Base-by-base conservation (phyloP, 2,329 filamentous ascomycete species). In the Pseudogymnoascus sp. region DNA sequence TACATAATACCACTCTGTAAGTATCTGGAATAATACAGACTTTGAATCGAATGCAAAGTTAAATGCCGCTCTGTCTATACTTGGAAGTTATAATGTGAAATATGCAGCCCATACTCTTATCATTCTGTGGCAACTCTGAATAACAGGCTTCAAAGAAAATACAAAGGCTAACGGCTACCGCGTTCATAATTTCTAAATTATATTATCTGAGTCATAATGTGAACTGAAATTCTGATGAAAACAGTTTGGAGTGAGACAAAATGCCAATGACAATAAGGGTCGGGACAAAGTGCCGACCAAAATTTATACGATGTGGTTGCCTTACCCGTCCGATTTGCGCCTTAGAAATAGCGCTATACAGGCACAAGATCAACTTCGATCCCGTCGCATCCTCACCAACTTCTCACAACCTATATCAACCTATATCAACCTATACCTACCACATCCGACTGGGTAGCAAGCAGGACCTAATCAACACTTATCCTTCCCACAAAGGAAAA, bases 1-100 rank as follows among this genome's bases (percentile, higher is more conserved):
- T 53, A 53, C 46, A 17, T 53, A 53, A 53, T 53, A 53, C 46
- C 46, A 53, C 46, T 53, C 46, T 53, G 46, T 53, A 53, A 53
- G 31, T 53, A 53, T 53, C 26, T 53, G 46, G 46, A 53, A 53
- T 53, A 53, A 53, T 53, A 53, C 46, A 53, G 46, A 31, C 21
- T 53, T 31, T 53, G 46, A 53, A 53, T 53, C 46, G 31, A 53
- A 53, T 53, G 23, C n/a, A 53, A 31, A 7, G 26, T 31, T 53
- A 6, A 53, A 53, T 19, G 3, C 26, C 4, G 4, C 3, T 31
- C 5, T 3, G 1, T 53, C 29, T 26, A 17, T 31, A 17, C 46
- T 6, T 17, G 15, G 2, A 29, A 7, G 46, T 31, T 53, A n/a
- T 23, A 23, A 15, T 50, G 23, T 50, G 44, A 50, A 50, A 29